These are phyloP conservation scores for Fusarium veterinarium DNA, from an alignment of 2,329 filamentous ascomycete species.

Conservation along the genomic window DNA sequence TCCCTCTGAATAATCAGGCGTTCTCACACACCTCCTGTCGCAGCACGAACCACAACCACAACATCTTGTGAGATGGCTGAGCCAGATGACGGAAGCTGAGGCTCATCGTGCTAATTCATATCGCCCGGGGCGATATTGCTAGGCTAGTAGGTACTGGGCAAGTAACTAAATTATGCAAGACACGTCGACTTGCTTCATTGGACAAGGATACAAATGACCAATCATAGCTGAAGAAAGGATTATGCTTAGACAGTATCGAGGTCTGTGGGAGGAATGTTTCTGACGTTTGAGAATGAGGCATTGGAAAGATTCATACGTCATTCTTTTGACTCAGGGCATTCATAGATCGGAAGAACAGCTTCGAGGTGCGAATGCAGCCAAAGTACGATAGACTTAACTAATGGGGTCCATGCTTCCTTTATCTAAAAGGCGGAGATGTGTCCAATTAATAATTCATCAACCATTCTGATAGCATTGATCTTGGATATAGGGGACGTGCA, in stretches of 20 bases:
- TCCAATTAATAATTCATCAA: neutral
- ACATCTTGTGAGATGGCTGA: neutral
- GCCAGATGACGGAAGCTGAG: neutral
- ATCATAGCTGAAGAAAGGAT: neutral
- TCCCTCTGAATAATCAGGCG: neutral
- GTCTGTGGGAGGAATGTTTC: neutral
- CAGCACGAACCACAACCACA: neutral
- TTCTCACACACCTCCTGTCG: neutral
- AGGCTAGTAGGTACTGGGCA: neutral
- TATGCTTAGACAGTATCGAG: neutral
- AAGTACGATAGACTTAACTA: neutral
- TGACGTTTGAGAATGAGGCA: neutral
- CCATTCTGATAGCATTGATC: conserved; percentile 15
- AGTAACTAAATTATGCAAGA: conserved; percentile 41
- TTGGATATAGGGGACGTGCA: conserved; percentile 7
- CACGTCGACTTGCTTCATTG: conserved; percentile 41
- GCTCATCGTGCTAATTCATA: neutral
- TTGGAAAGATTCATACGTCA: neutral
- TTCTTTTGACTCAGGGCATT: neutral
- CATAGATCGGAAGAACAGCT: neutral
- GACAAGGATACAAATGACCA: neutral
- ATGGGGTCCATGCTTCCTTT: neutral
- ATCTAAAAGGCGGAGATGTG: neutral
- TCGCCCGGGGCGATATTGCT: conserved; percentile 25
- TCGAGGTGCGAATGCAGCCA: neutral